Conservation (phyloP, 257 asterid genomes). For the Cruciata laevipes region DNA sequence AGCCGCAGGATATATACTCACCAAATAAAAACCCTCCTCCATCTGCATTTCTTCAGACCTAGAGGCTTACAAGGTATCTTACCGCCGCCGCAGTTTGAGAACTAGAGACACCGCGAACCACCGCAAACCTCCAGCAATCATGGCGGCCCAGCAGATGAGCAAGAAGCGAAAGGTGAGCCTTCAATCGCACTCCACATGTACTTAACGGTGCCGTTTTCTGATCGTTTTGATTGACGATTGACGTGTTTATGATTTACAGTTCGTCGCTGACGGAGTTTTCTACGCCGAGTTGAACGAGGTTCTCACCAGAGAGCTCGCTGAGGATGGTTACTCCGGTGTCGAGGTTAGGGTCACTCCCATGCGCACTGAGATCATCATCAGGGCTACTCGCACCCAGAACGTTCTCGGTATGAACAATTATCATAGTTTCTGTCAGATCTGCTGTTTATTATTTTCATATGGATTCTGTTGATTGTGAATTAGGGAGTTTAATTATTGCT, state of each 20-base stretch:
- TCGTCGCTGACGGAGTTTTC: constrained; percentile 70
- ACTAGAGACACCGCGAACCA: neutral
- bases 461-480: neutral
- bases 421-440: neutral
- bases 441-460: neutral
- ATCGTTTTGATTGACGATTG: neutral
- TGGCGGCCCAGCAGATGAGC: constrained; percentile 34
- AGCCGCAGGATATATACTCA: neutral
- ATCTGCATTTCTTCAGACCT: neutral
- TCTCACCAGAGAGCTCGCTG: constrained; percentile 54
- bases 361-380: constrained; percentile 74
- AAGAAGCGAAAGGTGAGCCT: constrained; percentile 26
- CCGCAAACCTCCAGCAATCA: neutral
- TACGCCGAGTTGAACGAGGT: constrained; percentile 65
- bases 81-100: neutral
- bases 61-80: neutral
- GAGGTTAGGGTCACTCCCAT: constrained; percentile 79
- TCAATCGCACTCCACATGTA: neutral
- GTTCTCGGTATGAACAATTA: constrained; percentile 41
- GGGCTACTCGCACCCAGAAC: constrained; percentile 76
- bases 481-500: no score
- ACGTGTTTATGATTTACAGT: constrained; percentile 24
- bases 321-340: constrained; percentile 74
- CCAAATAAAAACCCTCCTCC: neutral
- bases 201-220: neutral